Base-by-base conservation (phyloP, 2,329 filamentous ascomycete species). In the Claviceps quebecensis region DNA sequence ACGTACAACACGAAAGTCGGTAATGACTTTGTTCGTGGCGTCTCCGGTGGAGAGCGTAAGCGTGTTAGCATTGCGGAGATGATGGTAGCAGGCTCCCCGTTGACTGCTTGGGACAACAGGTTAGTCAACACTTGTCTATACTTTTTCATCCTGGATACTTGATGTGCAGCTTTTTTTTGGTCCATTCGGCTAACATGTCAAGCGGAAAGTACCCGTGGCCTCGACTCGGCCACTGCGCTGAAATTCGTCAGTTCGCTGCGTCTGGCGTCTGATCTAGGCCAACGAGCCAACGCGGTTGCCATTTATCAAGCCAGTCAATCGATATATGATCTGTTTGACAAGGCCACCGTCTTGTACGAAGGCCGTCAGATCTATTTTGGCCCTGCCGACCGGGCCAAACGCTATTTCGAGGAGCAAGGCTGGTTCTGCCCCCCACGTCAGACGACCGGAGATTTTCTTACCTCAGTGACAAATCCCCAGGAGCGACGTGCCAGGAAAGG, bases 61-160 rank as follows among this genome's bases (percentile, higher is more conserved):
- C 81, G 88, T 63, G 87, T 94, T 5, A 86, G 81, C 45, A 88
- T 93, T 55, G 86, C 84, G 1, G 87, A 93, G 65, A 87, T 86
- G 57, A 76, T 84, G 54, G 70, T 89, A 8, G 82, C 82, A 16
- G 71, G 73, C 36, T 77, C 78, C 0, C 75, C 75, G 0, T 65
- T 81, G 41, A 63, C 60, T 6, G 69, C 67, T 0, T 93, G 87
- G 86, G 87, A 85, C 54, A 87, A 87, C 56, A 81, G 76, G 61
- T 65, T 48, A 38, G 56, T 53, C n/a, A 40, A 46, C 4, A 17
- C 29, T 23, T 34, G 22, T 16, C 29, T 26, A 19, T 36, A 34
- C 8, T 3, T 41, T 19, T 19, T 9, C 7, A 34, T 19, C 29
- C 29, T 3, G 17, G 14, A 4, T 14, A 16, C 23, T 19, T 17